Evolutionary conservation across 345 rosid genomes (phyloP).

Genomic region (Eucalyptus curtisii): DNA sequence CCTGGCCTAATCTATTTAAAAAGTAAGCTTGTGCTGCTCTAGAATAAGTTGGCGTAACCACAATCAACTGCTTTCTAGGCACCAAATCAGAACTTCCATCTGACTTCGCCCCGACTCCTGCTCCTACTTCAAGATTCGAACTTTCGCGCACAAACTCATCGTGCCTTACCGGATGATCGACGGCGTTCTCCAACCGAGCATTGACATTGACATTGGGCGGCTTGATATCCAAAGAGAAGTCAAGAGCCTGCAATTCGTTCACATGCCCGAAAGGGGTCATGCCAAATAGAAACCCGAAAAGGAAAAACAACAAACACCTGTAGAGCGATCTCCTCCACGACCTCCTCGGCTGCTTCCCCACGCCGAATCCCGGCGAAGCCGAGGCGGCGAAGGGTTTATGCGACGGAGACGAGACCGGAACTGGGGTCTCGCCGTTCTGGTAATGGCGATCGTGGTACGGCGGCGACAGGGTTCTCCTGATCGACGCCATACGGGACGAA

Average conservation of each 20-base stretch:
- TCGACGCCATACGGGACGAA: constrained; percentile 48
- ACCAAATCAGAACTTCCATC: constrained; percentile 7
- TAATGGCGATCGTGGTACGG: constrained; percentile 52
- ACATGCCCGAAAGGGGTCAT: constrained; percentile 48
- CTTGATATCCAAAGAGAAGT: constrained; percentile 48
- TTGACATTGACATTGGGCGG: constrained; percentile 45
- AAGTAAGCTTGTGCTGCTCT: constrained; percentile 72
- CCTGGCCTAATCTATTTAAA: constrained; percentile 67
- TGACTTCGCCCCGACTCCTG: neutral
- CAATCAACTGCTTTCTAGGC: constrained; percentile 62
- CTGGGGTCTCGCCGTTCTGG: constrained; percentile 30
- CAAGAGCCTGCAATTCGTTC: constrained; percentile 29
- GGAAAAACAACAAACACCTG: constrained; percentile 50
- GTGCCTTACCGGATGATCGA: neutral
- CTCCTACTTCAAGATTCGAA: constrained; percentile 10
- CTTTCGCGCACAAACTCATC: constrained; percentile 4
- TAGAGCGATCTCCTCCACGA: constrained; percentile 49
- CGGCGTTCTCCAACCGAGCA: constrained; percentile 13
- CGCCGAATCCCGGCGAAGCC: neutral
- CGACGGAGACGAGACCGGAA: constrained; percentile 1
- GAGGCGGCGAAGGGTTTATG: constrained; percentile 24
- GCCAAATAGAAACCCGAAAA: constrained; percentile 55
- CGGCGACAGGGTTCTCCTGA: constrained; percentile 89
- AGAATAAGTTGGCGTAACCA: constrained; percentile 79
- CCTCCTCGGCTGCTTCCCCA: constrained; percentile 28